Evolutionary conservation across 371 early-diverging fungal species (phyloP).

Genomic region (Mortierella sp.): DNA sequence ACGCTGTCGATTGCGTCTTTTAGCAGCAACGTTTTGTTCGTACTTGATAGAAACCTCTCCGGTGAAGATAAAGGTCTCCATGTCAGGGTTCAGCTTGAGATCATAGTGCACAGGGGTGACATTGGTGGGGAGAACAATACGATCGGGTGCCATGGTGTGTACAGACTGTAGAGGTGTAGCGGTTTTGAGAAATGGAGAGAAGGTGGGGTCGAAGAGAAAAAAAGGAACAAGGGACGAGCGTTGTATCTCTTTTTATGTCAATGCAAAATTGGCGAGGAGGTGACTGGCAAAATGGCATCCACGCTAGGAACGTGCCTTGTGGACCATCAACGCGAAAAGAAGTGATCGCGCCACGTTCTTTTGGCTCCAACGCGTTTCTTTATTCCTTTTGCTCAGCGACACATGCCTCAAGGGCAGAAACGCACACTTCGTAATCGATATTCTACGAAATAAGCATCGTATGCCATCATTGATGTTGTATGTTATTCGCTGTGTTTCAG

Average conservation of each 20-base stretch:
- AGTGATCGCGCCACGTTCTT: too few relatives aligned
- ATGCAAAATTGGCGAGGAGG: background rate
- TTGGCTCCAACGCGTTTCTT: too few relatives aligned
- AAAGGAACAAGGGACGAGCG: background rate
- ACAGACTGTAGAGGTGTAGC: too few relatives aligned
- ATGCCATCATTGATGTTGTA: too few relatives aligned
- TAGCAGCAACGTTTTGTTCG: background rate
- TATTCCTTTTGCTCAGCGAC: too few relatives aligned
- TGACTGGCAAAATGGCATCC: background rate
- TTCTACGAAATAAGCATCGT: too few relatives aligned
- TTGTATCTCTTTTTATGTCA: too few relatives aligned
- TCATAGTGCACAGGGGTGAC: constrained; percentile 84
- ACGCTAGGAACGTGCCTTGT: background rate
- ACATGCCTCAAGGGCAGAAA: too few relatives aligned
- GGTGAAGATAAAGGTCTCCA: constrained; percentile 71
- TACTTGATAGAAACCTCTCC: constrained; percentile 61
- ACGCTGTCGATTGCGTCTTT: background rate
- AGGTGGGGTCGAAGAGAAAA: background rate
- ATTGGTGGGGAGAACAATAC: constrained; percentile 78
- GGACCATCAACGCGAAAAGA: background rate
- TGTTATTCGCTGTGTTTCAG: too few relatives aligned
- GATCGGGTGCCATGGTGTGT: constrained; percentile 38
- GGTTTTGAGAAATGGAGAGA: background rate
- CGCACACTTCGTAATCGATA: too few relatives aligned
- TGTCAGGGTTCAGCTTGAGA: constrained; percentile 76